Evolutionary conservation across 352 stramenopile species (phyloP).

Genomic region (Plasmopara viticola): DNA sequence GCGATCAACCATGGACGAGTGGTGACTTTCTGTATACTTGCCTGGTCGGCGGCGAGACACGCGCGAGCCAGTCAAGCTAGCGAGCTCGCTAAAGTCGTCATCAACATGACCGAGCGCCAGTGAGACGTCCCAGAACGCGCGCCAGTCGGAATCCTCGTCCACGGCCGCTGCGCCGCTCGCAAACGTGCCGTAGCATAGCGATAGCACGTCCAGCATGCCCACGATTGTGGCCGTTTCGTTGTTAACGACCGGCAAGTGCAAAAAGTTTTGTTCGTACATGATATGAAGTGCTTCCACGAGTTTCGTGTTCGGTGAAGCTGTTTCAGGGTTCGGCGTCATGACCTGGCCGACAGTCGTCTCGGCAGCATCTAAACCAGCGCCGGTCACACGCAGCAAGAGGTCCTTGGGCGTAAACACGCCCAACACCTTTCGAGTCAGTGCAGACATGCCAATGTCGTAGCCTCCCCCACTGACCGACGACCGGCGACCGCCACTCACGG

Average conservation of each 20-base stretch:
- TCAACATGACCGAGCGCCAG: slow-evolving; percentile 69
- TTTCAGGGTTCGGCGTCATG: slow-evolving; percentile 96
- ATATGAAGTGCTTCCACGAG: slow-evolving; percentile 96
- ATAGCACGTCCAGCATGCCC: slow-evolving; percentile 83
- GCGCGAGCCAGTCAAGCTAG: slow-evolving; percentile 53
- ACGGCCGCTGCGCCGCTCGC: slow-evolving; percentile 47
- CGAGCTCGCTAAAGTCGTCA: slow-evolving; percentile 67
- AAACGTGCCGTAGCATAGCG: slow-evolving; percentile 86
- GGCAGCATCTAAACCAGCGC: slow-evolving; percentile 86
- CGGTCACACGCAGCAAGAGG: slow-evolving; percentile 92
- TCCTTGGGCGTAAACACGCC: slow-evolving; percentile 98
- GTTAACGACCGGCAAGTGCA: slow-evolving; percentile 95
- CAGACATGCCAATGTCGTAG: slow-evolving; percentile 38
- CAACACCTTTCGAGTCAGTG: slow-evolving; percentile 60
- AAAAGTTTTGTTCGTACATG: slow-evolving; percentile 97
- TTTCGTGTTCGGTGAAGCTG: slow-evolving; percentile 86
- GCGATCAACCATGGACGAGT: slow-evolving; percentile 40
- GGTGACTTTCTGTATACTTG: slow-evolving; percentile 34
- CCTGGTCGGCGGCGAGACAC: slow-evolving; percentile 31
- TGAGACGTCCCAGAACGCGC: slow-evolving; percentile 86
- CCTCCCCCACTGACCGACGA: slow-evolving; percentile 31
- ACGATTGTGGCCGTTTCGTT: slow-evolving; percentile 59
- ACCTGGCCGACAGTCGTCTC: slow-evolving; percentile 88
- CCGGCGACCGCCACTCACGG: slow-evolving; percentile 28
- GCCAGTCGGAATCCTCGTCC: slow-evolving; percentile 69